phyloP scores from a whole-genome alignment of 2,329 filamentous ascomycete genomes.

The Pseudogymnoascus sp. region DNA sequence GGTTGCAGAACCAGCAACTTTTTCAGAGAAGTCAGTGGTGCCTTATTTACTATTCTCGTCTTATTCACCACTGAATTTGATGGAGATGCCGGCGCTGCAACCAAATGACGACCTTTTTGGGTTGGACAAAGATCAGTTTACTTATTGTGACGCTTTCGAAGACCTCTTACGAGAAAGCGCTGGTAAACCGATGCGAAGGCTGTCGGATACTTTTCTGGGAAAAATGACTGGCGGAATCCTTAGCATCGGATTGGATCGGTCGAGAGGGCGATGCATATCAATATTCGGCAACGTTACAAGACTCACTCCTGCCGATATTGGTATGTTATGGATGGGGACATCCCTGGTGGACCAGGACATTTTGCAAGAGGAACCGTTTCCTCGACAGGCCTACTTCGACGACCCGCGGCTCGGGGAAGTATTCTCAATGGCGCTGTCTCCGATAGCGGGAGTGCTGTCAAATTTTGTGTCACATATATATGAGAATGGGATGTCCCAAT shows the following conservation, averaged over 20 bases:
- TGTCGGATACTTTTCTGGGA: neutral
- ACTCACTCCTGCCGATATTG: neutral
- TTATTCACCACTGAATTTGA: conserved; percentile 26
- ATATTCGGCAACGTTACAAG: neutral
- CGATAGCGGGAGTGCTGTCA: neutral
- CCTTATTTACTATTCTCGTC: conserved; percentile 28
- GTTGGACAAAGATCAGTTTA: conserved; percentile 15
- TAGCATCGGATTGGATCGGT: neutral
- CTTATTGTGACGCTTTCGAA: conserved; percentile 27
- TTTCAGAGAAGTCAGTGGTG: conserved; percentile 24
- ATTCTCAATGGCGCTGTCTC: neutral
- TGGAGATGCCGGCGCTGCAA: neutral
- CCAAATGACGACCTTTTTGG: no score
- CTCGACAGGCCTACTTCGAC: neutral
- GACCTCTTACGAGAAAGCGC: conserved; percentile 23
- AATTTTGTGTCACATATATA: neutral
- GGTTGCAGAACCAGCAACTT: neutral
- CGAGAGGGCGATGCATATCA: neutral
- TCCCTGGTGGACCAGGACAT: neutral
- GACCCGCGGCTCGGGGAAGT: neutral
- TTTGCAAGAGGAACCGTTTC: neutral
- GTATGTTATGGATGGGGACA: neutral
- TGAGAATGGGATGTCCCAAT: neutral
- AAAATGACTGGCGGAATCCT: neutral
- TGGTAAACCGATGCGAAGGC: neutral